A percentile compares a stretch with the other conserved stretches of the same genome.
phyloP scores from a whole-genome alignment of 1,139 yeast species.

The Taphrina confusa region DNA sequence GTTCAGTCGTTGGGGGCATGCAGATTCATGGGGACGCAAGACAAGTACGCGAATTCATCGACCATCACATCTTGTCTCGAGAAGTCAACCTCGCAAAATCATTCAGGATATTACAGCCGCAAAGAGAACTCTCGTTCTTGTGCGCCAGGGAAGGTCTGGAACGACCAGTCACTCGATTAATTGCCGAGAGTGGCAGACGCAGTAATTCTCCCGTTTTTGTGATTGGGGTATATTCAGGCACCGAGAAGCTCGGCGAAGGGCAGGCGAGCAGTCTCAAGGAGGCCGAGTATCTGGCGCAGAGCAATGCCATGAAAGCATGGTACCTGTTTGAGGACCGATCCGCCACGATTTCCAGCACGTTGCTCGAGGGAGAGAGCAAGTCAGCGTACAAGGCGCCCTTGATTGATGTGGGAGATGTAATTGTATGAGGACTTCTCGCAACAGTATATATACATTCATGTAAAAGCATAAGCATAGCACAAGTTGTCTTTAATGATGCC shows the following conservation, averaged over 20 bases:
- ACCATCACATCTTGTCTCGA: conserved; percentile 73
- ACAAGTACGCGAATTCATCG: conserved; percentile 64
- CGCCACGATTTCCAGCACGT: conserved; percentile 58
- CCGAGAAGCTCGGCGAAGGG: conserved; percentile 86
- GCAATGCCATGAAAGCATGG: conserved; percentile 86
- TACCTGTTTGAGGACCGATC: conserved; percentile 82
- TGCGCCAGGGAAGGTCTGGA: conserved; percentile 76
- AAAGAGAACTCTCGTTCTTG: conserved; percentile 75
- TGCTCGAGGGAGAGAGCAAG: conserved; percentile 42
- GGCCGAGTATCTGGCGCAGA: conserved; percentile 90
- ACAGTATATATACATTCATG: conserved; percentile 19
- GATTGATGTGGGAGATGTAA: conserved; percentile 46
- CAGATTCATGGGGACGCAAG: conserved; percentile 59
- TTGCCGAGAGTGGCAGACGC: conserved; percentile 91
- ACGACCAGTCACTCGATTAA: conserved; percentile 74
- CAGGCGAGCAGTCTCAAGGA: conserved; percentile 89
- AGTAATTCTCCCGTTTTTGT: conserved; percentile 83
- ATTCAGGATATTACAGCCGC: conserved; percentile 82
- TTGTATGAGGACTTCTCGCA: conserved; percentile 41
- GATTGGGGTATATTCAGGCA: conserved; percentile 87
- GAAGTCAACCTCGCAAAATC: conserved; percentile 69
- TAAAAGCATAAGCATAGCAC: conserved; percentile 8
- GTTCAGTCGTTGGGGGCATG: conserved; percentile 53
- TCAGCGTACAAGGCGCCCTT: conserved; percentile 41
- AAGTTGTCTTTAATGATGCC: neutral